Evolutionary conservation across 345 rosid species (phyloP).

Genomic region (Cardamine resedifolia): DNA sequence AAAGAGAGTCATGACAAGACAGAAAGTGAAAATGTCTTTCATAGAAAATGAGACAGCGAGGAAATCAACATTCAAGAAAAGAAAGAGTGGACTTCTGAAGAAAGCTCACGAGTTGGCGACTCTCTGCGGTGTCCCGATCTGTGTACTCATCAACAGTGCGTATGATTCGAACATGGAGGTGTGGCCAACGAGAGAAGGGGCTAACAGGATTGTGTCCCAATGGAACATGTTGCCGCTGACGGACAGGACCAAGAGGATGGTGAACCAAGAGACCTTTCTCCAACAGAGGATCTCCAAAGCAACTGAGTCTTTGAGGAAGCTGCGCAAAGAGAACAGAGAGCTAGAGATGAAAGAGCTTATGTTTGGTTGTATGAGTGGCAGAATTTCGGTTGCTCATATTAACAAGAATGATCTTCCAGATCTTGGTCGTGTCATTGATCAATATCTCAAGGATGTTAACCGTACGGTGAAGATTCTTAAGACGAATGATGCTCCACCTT

Average conservation of each 20-base stretch:
- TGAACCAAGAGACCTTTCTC: conserved; percentile 32
- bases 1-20: conserved; percentile 50
- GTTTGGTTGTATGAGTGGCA: conserved; percentile 30
- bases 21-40: conserved; percentile 53
- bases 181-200: conserved; percentile 46
- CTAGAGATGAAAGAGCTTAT: conserved; percentile 30
- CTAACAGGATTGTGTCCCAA: neutral
- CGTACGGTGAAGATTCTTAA: conserved; percentile 1
- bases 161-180: conserved; percentile 43
- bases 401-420: conserved; percentile 25
- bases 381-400: neutral
- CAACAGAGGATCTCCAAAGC: conserved; percentile 31
- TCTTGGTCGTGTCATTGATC: conserved; percentile 25
- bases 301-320: neutral
- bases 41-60: conserved; percentile 52
- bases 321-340: conserved; percentile 28
- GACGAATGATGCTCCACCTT: neutral
- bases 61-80: conserved; percentile 61
- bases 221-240: conserved; percentile 2
- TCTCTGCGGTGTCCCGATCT: conserved; percentile 57
- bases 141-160: conserved; percentile 44
- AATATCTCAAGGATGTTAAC: conserved; percentile 25
- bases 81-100: conserved; percentile 62
- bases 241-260: conserved; percentile 37
- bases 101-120: conserved; percentile 63